Evolutionary conservation across 345 rosid genomes (phyloP), one percentile per base, ranked within the genome.

Genomic region (Lepidium didymum): DNA sequence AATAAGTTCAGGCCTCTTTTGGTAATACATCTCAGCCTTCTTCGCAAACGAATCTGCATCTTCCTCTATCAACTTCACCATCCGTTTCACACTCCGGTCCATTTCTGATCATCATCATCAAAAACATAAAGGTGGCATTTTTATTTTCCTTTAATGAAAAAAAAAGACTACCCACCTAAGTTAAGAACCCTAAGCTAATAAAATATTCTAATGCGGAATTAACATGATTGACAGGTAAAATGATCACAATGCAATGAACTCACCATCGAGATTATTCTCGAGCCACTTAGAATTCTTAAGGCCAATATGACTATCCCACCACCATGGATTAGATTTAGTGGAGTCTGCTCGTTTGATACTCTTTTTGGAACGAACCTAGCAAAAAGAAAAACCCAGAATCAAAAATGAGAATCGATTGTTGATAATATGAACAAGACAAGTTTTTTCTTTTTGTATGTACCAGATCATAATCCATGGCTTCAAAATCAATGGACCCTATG

Each of bases 281-380:
- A 81, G 91, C 88, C 83, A 81, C 41, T 64, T 79, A 13, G 86
- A 71, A 21, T 75, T 83, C 13, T 68, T 67, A 31, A 67, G 75
- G 23, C 80, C 77, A 67, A 69, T 64, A 65, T 77, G 84, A 67
- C 74, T 62, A 64, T 75, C 86, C 52, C 68, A 74, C 73, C 86
- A 53, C 83, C 81, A 78, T 53, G 77, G 85, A 76, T 86, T 75
- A 16, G 87, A 72, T 76, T 84, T 86, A 18, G 78, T 84, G 10
- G 79, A 75, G 37, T 82, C 83, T 72, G 55, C 36, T 67, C 85
- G 79, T 62, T 78, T 84, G 82, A 85, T 60, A 55, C 50, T 76
- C 64, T 42, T 85, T 56, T 65, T 68, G 8, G 82, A 69, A 40
- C 70, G 78, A 71, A 67, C 67, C 82, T 79, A 60, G 5, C 59